Evolutionary conservation across 139 green algal genomes (phyloP).

Genomic region (Klebsormidium nitens): DNA sequence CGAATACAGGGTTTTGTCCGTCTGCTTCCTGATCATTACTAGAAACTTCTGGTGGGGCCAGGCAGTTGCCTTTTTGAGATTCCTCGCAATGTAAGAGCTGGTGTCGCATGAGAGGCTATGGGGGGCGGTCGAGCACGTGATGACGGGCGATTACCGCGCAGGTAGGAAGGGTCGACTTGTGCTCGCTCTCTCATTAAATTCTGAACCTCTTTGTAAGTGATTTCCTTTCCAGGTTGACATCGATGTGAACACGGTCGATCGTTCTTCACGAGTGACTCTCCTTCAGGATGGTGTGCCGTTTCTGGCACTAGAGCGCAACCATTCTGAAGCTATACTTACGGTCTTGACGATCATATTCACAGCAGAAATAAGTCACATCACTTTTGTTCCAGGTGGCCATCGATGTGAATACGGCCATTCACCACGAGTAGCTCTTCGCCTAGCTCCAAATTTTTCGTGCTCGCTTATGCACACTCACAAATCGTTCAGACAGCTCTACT

Average conservation of each 20-base stretch:
- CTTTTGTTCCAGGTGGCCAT: slow-evolving; percentile 55
- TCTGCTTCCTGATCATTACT: too few relatives aligned
- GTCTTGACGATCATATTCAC: too few relatives aligned
- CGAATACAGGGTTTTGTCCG: too few relatives aligned
- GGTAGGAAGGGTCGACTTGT: too few relatives aligned
- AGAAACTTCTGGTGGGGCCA: slow-evolving; percentile 36
- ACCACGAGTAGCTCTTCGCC: slow-evolving; percentile 60
- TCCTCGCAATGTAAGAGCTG: slow-evolving; percentile 46
- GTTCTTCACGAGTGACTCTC: slow-evolving; percentile 62
- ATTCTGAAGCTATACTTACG: too few relatives aligned
- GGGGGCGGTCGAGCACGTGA: slow-evolving; percentile 43
- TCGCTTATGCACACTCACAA: too few relatives aligned
- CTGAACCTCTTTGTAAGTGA: too few relatives aligned
- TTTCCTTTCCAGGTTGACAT: slow-evolving; percentile 55
- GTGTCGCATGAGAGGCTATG: slow-evolving; percentile 53
- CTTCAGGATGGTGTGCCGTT: slow-evolving; percentile 65
- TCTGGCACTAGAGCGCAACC: too few relatives aligned
- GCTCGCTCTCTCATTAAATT: too few relatives aligned
- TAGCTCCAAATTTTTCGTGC: slow-evolving; percentile 76
- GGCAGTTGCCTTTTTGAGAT: slow-evolving; percentile 47
- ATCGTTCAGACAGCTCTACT: too few relatives aligned
- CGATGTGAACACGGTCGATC: slow-evolving; percentile 79
- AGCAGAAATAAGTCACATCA: too few relatives aligned
- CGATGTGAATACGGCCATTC: slow-evolving; percentile 74
- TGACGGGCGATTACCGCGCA: slow-evolving; percentile 56